Base-by-base conservation (phyloP, 345 rosid genomes). In the Rhodomyrtus tomentosa region DNA sequence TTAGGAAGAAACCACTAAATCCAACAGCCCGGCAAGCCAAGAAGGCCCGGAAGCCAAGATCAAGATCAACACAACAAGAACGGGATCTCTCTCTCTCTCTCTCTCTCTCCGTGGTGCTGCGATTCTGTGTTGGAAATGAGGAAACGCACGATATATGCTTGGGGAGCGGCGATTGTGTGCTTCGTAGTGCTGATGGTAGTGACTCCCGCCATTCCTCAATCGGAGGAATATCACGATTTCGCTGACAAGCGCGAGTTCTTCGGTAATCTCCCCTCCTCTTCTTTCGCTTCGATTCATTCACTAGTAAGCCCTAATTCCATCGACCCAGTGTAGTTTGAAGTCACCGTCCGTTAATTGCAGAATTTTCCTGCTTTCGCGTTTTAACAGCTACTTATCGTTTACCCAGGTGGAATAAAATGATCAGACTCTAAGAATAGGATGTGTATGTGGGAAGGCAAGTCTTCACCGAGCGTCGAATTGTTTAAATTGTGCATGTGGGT, bases 211-310 rank as follows among this genome's bases (percentile, higher is more conserved):
- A 95, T 96, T 42, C 98, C 98, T 87, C 98, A 96, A 82, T 88
- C 95, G 83, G 91, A 95, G 84, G 93, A 86, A 50, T 95, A 95
- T 88, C 99, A 96, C 84, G 91, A 94, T 88, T 96, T 96, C 87
- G 99, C 99, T 74, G 98, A 96, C 87, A 88, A 95, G 80, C 99
- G 98, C 87, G 48, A 90, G 74, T 94, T 92, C 92, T 86, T 96
- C 45, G 98, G 98, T 96, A 90, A 81, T 59, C 62, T 38, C 7
- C 38, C 18, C 73, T 5, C 50, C 54, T 1, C 76, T 55, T 32
- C 25, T 49, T 24, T n/a, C 68, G 40, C 86, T 84, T 48, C 24
- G 53, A 15, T 27, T 16, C 52, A 2, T 25, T 38, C 32, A 1
- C 27, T 25, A n/a, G 48, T 7, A 59, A 50, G 53, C 56, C 38